Evolutionary conservation across 176 grass and related monocot genomes (phyloP).

Genomic region (Juncus effusus): DNA sequence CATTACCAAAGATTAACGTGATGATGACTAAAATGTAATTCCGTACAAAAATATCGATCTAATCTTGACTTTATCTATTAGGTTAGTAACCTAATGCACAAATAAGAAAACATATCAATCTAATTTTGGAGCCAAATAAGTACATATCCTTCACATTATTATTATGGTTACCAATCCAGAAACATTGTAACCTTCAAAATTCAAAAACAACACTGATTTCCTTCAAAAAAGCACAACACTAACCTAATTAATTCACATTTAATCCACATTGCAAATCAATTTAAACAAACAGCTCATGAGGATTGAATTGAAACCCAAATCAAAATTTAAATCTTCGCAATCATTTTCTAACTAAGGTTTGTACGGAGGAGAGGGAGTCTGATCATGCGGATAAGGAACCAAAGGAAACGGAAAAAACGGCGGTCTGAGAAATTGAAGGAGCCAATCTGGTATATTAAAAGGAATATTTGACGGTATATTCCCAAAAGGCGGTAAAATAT

Average conservation of each 20-base stretch:
- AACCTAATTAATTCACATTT: too few relatives aligned
- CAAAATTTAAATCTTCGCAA: conserved; percentile 13
- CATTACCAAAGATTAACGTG: conserved; percentile 19
- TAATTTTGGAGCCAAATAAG: neutral
- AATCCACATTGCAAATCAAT: conserved; percentile 16
- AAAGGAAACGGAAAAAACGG: conserved; percentile 69
- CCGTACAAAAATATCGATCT: neutral
- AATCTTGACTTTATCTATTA: conserved; percentile 7
- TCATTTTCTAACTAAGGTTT: conserved; percentile 25
- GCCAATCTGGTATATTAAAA: conserved; percentile 56
- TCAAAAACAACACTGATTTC: too few relatives aligned
- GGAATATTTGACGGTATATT: conserved; percentile 53
- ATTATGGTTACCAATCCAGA: too few relatives aligned
- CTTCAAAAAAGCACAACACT: too few relatives aligned
- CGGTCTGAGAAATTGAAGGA: conserved; percentile 59
- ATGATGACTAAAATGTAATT: neutral
- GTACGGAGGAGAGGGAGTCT: conserved; percentile 46
- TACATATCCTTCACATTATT: too few relatives aligned
- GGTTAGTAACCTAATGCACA: neutral
- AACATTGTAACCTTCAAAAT: too few relatives aligned
- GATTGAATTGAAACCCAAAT: neutral
- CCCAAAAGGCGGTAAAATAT: conserved; percentile 29
- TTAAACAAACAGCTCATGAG: conserved; percentile 1
- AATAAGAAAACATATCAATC: neutral
- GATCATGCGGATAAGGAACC: conserved; percentile 34